phyloP scores from a whole-genome alignment of 345 rosid genomes.

The Arabidopsis thaliana region DNA sequence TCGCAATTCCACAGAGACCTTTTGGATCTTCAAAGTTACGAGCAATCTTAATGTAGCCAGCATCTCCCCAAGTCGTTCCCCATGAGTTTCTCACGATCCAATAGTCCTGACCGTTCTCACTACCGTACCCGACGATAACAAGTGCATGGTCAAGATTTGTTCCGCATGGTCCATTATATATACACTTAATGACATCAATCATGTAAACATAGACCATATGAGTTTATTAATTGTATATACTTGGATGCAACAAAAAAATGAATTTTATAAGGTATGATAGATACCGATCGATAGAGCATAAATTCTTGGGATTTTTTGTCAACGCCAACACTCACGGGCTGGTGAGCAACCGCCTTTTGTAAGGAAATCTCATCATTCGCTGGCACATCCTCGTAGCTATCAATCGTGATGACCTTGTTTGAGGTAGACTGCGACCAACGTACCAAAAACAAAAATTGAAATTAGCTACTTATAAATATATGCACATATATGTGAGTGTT shows the following conservation, averaged over 20 bases:
- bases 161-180: constrained; percentile 71
- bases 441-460: neutral
- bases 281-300: constrained; percentile 40
- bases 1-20: constrained; percentile 84
- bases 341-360: constrained; percentile 37
- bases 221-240: neutral
- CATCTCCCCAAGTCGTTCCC: constrained; percentile 82
- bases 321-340: constrained; percentile 41
- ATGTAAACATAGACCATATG: constrained; percentile 1
- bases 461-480: neutral
- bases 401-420: constrained; percentile 17
- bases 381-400: constrained; percentile 31
- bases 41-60: constrained; percentile 69
- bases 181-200: constrained; percentile 53
- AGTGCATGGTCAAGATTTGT: constrained; percentile 81
- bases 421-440: constrained; percentile 1
- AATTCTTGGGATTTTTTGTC: constrained; percentile 35
- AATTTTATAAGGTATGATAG: constrained; percentile 6
- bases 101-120: constrained; percentile 69
- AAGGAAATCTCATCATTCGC: constrained; percentile 23
- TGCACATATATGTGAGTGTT: neutral
- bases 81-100: constrained; percentile 89
- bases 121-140: constrained; percentile 80
- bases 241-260: neutral
- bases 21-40: constrained; percentile 50